A percentile compares a stretch with the other conserved stretches of the same genome.
These are phyloP conservation scores for Camillea tinctor DNA, from an alignment of 2,329 filamentous ascomycete genomes.

Conservation along the genomic window DNA sequence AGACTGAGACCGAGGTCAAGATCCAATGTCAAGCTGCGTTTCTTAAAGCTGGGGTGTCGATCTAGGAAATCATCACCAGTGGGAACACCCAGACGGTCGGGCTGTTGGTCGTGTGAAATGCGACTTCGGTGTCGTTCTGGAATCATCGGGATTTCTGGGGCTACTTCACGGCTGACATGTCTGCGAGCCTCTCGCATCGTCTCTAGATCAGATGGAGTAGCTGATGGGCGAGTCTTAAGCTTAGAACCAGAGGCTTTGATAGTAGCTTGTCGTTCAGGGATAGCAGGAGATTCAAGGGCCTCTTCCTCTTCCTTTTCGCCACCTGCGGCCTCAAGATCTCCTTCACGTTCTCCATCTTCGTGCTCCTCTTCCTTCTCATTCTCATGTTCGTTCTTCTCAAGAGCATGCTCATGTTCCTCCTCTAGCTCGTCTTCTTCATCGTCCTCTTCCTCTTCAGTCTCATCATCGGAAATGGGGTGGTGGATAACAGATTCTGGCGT, in stretches of 20 bases:
- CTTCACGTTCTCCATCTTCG: conserved; percentile 34
- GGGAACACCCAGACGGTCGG: conserved; percentile 35
- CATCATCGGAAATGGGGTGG: conserved; percentile 58
- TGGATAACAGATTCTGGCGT: conserved; percentile 91
- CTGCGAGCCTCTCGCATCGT: conserved; percentile 85
- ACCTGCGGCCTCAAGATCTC: too few species aligned
- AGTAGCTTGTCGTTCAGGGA: conserved; percentile 82
- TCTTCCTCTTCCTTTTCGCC: conserved; percentile 19
- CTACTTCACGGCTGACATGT: conserved; percentile 74
- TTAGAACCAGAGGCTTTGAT: conserved; percentile 80
- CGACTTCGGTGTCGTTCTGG: conserved; percentile 60
- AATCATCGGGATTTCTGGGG: conserved; percentile 56
- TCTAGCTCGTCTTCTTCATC: conserved; percentile 32
- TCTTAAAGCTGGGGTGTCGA: conserved; percentile 72
- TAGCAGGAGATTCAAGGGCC: conserved; percentile 54
- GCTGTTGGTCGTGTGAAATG: conserved; percentile 47
- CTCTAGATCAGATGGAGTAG: conserved; percentile 79
- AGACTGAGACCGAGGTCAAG: conserved; percentile 83
- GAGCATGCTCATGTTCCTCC: conserved; percentile 15
- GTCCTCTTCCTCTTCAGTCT: conserved; percentile 33
- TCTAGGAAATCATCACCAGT: conserved; percentile 48
- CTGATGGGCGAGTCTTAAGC: conserved; percentile 84
- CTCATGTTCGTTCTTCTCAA: background rate
- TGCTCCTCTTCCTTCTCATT: conserved; percentile 33
- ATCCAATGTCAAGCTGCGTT: conserved; percentile 77